phyloP scores from a whole-genome alignment of 2,329 filamentous ascomycete species.

The Chaetomiaceae sp. region DNA sequence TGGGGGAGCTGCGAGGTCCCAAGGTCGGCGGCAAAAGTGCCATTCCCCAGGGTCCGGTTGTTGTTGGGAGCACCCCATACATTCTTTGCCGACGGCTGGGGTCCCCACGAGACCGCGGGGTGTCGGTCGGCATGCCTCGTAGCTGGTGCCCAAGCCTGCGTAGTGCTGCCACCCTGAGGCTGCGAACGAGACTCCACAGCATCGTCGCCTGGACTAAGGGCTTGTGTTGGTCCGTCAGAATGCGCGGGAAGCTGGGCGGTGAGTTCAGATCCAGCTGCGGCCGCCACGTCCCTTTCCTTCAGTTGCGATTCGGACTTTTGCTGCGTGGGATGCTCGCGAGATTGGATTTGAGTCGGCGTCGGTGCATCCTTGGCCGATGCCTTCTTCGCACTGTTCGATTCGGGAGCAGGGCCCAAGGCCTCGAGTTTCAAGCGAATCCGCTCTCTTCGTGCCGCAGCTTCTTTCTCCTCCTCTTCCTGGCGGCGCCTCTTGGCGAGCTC shows the following conservation, averaged over 20 bases:
- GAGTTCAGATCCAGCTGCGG: conserved; percentile 7
- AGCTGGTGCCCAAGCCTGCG: conserved; percentile 20
- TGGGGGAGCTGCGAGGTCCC: conserved; percentile 33
- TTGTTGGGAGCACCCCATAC: conserved; percentile 72
- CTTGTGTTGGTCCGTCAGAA: conserved; percentile 17
- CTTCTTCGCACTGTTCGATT: conserved; percentile 53
- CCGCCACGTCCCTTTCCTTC: conserved; percentile 15
- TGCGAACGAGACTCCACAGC: conserved; percentile 15
- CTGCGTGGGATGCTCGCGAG: conserved; percentile 12
- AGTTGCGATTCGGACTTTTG: conserved; percentile 18
- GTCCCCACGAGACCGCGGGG: conserved; percentile 40
- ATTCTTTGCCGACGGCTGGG: conserved; percentile 43
- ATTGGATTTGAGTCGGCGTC: conserved; percentile 26
- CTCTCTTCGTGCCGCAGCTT: conserved; percentile 65
- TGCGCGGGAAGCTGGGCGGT: conserved; percentile 14
- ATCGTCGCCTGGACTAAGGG: conserved; percentile 8
- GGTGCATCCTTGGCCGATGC: conserved; percentile 42
- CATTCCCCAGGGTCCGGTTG: conserved; percentile 68
- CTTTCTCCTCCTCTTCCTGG: conserved; percentile 62
- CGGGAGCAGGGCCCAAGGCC: conserved; percentile 59
- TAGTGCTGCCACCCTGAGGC: conserved; percentile 10
- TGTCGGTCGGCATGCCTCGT: conserved; percentile 42
- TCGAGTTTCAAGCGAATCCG: conserved; percentile 67
- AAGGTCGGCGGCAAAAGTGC: conserved; percentile 63
- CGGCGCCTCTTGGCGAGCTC: conserved; percentile 64